phyloP scores from a whole-genome alignment of 2,329 filamentous ascomycete genomes.

The Alternaria arborescens region DNA sequence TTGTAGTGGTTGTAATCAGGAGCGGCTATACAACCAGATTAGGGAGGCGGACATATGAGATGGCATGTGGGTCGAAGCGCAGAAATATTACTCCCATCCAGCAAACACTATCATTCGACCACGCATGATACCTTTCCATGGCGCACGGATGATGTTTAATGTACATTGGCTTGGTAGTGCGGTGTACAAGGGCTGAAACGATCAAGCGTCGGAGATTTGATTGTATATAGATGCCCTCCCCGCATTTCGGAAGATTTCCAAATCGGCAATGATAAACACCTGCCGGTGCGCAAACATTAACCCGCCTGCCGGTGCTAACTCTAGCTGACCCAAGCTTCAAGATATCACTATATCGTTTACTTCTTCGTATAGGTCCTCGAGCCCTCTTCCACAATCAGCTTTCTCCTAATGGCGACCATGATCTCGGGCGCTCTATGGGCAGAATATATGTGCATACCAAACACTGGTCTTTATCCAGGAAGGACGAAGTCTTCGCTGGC shows the following conservation, averaged over 20 bases:
- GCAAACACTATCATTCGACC: neutral
- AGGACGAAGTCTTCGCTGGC: neutral
- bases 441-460: neutral
- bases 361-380: no score
- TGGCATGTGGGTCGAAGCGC: constrained; percentile 2
- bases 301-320: neutral
- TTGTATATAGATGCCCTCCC: constrained; percentile 9
- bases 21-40: constrained; percentile 5
- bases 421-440: neutral
- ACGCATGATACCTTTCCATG: constrained; percentile 7
- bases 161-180: constrained; percentile 18
- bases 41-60: constrained; percentile 7
- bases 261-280: constrained; percentile 3
- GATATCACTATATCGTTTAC: no score
- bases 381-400: no score
- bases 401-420: neutral
- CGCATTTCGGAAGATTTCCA: constrained; percentile 13
- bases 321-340: neutral
- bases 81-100: constrained; percentile 4
- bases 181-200: constrained; percentile 15
- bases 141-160: constrained; percentile 3
- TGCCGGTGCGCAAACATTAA: neutral
- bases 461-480: neutral
- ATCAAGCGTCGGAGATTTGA: constrained; percentile 19
- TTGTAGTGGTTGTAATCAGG: neutral